Evolutionary conservation across 176 grass and related monocot species (phyloP).

Genomic region (Aegilops bicornis): DNA sequence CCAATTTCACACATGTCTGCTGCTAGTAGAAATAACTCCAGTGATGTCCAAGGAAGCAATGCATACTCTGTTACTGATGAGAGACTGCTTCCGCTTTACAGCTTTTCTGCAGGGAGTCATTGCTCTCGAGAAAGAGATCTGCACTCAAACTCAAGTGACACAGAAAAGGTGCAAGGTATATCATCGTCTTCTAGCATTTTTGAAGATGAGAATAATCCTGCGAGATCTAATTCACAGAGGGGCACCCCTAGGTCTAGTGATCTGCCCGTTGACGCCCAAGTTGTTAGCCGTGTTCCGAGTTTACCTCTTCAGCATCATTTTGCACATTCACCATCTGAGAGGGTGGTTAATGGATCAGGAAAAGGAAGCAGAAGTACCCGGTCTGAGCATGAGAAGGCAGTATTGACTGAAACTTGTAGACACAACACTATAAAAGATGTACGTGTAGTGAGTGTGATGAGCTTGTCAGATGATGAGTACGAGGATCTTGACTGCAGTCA

Average conservation of each 20-base stretch:
- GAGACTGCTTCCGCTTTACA: slow-evolving; percentile 70
- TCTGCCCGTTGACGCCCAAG: slow-evolving; percentile 48
- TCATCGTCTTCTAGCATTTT: slow-evolving; percentile 65
- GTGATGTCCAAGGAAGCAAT: slow-evolving; percentile 40
- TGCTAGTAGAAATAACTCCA: slow-evolving; percentile 42
- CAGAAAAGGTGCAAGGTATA: slow-evolving; percentile 47
- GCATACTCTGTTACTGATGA: slow-evolving; percentile 18
- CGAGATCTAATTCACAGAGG: slow-evolving; percentile 53
- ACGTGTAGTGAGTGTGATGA: slow-evolving; percentile 71
- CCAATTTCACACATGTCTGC: slow-evolving; percentile 39
- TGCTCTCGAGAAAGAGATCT: slow-evolving; percentile 54
- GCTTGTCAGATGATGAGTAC: slow-evolving; percentile 69
- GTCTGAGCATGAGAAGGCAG: slow-evolving; percentile 84
- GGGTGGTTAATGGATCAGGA: slow-evolving; percentile 52
- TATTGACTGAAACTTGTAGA: slow-evolving; percentile 72
- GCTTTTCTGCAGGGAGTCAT: slow-evolving; percentile 61
- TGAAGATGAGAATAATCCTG: slow-evolving; percentile 50
- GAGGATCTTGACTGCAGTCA: slow-evolving; percentile 54
- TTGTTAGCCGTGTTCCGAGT: slow-evolving; percentile 61
- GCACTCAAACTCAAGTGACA: slow-evolving; percentile 49
- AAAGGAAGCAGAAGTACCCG: slow-evolving; percentile 84
- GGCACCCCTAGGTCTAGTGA: slow-evolving; percentile 45
- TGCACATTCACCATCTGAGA: slow-evolving; percentile 51
- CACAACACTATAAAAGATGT: slow-evolving; percentile 83
- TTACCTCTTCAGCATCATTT: slow-evolving; percentile 77